Base-by-base conservation (phyloP, 2,329 filamentous ascomycete species). In the Hortaea werneckii region DNA sequence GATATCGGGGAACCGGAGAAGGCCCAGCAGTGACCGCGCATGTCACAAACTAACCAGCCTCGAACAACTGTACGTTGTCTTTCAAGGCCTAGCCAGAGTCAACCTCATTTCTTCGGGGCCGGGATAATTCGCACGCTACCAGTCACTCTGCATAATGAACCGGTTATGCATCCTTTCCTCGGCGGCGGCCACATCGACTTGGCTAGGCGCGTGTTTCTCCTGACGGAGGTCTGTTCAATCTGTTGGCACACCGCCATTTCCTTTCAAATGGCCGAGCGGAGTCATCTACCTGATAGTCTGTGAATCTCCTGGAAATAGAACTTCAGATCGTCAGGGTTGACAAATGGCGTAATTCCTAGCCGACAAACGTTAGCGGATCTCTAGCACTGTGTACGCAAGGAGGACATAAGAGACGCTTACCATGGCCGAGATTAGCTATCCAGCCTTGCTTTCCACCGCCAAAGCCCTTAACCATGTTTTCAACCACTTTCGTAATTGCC, bases 381-480 rank as follows among this genome's bases (percentile, higher is more conserved):
- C 20, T 20, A 4, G 20, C 20, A 20, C 20, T 27, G 5, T 47
- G 32, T 59, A 39, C 51, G 54, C 35, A 43, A 41, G 32, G 37
- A 10, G 27, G 5, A 12, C n/a, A 29, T 10, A 9, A 12, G 30
- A 45, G 35, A 29, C 13, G 34, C 80, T 60, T 76, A 86, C 92
- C 92, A 63, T 98, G 92, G 6, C 92, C 92, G 51, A 98, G 75
- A 65, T 98, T 98, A 41, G 86, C 87, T 57, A 98, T 96, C 90
- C 92, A 98, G 37, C 90, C 87, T 65, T 89, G 81, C 67, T 88
- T 90, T 45, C 83, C 84, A 51, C 82, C 80, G 49, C 76, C 75
- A 61, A 96, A 98, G 0, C 90, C 90, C 50, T 81, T 71, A 1
- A 94, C 87, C 85, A 95, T 95, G 40, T 82, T 74, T 67, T 90